Base-by-base conservation (phyloP, 768 basidiomycete species). In the Podaxis mareebaensis region DNA sequence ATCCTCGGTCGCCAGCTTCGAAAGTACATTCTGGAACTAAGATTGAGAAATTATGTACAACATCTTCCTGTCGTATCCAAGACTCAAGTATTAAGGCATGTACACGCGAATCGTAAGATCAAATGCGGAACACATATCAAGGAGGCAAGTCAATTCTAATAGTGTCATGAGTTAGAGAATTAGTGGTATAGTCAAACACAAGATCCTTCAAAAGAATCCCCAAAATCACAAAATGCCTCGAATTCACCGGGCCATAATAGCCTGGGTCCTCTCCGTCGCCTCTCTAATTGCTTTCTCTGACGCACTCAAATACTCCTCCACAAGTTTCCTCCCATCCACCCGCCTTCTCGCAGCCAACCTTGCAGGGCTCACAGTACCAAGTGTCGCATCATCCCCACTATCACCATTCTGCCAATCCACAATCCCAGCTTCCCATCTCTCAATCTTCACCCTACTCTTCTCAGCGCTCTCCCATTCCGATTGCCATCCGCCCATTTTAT, bases 391-490 rank as follows among this genome's bases (percentile, higher is more conserved):
- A 48, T 73, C 73, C 6, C 49, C 49, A 49, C 75, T 75, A 20
- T 76, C 76, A 11, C 77, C 79, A 28, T 84, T 63, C 46, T 63
- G 61, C 46, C 54, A 56, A 52, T 63, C 84, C 63, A 75, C 73
- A 24, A 82, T 71, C 1, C 85, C 90, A 7, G 84, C 81, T 70
- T 95, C 93, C 93, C 93, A 94, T 71, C 79, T 82, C 73, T 92
- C 91, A 61, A 95, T 92, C 72, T 79, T 84, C 63, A 80, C 70
- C 38, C 90, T 83, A 70, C 93, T 95, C 52, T 85, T 83, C 71
- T 95, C 93, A 44, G 92, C 93, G 65, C 88, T 91, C 67, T 95
- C 93, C 83, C 88, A 92, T 60, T 95, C 93, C 36, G 83, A 81
- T 60, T 88, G 83, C 89, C 91, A 92, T 22, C 86, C 90, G 5